Evolutionary conservation across 192 early-diverging fungal species (phyloP), one percentile per base, ranked within the genome.

Genomic region (Coemansia sp.): DNA sequence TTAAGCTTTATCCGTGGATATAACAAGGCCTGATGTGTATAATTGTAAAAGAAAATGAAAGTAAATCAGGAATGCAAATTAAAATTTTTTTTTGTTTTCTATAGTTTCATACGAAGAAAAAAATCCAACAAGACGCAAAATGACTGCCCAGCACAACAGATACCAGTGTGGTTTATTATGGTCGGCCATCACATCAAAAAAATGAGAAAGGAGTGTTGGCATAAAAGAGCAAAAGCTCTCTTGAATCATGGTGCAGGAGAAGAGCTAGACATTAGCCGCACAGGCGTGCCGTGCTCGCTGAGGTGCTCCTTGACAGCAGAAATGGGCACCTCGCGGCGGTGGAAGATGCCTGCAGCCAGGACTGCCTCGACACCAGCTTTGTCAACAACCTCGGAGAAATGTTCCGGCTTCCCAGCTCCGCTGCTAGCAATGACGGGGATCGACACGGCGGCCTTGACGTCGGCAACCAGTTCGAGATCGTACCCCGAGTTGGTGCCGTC

Each of bases 371-470:
- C 95, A n/a, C 84, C 84, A 0, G 93, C 93, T 57, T 86, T 79
- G n/a, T 83, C 68, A 72, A 98, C 94, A 33, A 94, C 92, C 59
- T 96, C 88, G 2, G 81, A 76, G 79, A 99, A 99, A 74, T 99
- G 96, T 23, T 90, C 86, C 1, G 85, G 84, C 23, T 74, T 75
- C 16, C 97, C 97, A 7, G 97, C 97, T 25, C 97, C 97, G 66
- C 90, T 93, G 37, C 91, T 93, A 0, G 97, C 97, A 84, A 99
- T 95, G n/a, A 99, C 96, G 1, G 97, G 97, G 59, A 99, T 99
- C 3, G 69, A 61, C 15, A 98, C 91, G 0, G 87, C 87, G 1
- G 82, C 62, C 71, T 93, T 96, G 30, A 94, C 91, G 53, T 90
- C 86, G 8, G 81, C 69, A 52, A 98, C 83, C 12, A 99, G 78